phyloP scores from a whole-genome alignment of 2,329 filamentous ascomycete genomes.

The Alternaria rosae region DNA sequence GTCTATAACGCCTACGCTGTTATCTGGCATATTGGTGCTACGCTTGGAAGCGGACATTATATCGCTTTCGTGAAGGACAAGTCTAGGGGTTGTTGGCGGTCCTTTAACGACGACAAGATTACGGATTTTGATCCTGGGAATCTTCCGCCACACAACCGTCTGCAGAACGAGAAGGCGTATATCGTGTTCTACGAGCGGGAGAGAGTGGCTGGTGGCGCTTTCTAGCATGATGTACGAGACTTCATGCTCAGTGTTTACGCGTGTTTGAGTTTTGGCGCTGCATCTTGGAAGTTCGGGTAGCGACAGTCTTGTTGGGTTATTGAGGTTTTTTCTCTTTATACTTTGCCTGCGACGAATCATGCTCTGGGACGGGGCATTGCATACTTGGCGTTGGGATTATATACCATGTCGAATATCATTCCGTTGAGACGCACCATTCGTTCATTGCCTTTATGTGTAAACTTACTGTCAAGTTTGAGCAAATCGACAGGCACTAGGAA shows the following conservation, averaged over 20 bases:
- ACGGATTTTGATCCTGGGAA: slow-evolving; percentile 65
- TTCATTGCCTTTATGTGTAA: neutral
- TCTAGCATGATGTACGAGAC: too few relatives aligned
- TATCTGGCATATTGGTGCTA: slow-evolving; percentile 75
- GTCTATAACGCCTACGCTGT: slow-evolving; percentile 88
- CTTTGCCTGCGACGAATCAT: slow-evolving; percentile 2
- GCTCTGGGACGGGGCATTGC: slow-evolving; percentile 8
- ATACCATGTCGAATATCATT: slow-evolving; percentile 14
- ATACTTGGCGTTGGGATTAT: slow-evolving; percentile 15
- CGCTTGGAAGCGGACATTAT: slow-evolving; percentile 79
- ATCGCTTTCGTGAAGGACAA: slow-evolving; percentile 66
- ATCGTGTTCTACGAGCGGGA: slow-evolving; percentile 68
- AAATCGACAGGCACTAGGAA: neutral
- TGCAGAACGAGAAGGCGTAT: slow-evolving; percentile 71
- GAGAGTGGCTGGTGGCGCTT: slow-evolving; percentile 42
- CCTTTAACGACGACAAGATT: slow-evolving; percentile 64
- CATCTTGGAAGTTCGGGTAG: neutral
- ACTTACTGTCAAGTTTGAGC: neutral
- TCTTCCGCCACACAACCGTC: slow-evolving; percentile 55
- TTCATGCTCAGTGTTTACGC: too few relatives aligned
- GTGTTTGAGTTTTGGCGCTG: neutral
- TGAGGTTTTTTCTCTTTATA: neutral
- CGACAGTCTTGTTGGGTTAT: neutral
- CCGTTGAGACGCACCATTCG: neutral
- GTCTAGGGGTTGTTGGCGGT: slow-evolving; percentile 64